Base-by-base conservation (phyloP, 441 rosid genomes). In the Flueggea neowawraea region DNA sequence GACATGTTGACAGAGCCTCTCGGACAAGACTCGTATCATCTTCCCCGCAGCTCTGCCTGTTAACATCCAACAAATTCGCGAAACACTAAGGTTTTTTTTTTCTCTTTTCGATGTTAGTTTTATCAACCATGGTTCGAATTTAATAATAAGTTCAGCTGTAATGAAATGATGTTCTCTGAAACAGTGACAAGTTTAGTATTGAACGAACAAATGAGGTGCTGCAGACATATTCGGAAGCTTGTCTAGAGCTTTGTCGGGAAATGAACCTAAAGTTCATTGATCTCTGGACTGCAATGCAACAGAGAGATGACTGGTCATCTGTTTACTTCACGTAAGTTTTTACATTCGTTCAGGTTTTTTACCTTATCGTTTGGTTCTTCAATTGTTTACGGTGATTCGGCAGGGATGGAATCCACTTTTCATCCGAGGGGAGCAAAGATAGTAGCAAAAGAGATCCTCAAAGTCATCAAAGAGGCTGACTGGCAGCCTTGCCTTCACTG, bases 401-500 rank as follows among this genome's bases (percentile, higher is more conserved):
- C 65, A 88, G 95, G 57, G 95, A 90, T 57, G 97, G 97, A 31
- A 57, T 86, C 63, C 95, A 89, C 69, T 73, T 91, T 11, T 54
- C 96, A 8, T 63, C 79, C 0, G 85, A 79, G 61, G 96, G 86
- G 17, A 89, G 88, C 69, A 76, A n/a, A 84, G 73, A 57, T 89
- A 8, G 86, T 82, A 0, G 80, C 67, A 31, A 74, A 64, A 68
- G 92, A 84, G 79, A 80, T 91, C 28, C 14, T 87, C 63, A 81
- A 74, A 52, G 87, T 66, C 3, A 65, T 91, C 48, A 67, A 62
- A 60, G 95, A 81, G 58, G 89, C 90, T 8, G 78, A 80, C 13
- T 91, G 96, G 97, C 72, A 84, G 58, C 98, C 96, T 2, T 80
- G 84, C 56, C 81, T 89, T 12, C 49, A 79, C 44, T 80, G 95